Evolutionary conservation across 306 rosid genomes (phyloP), one percentile per base, ranked within the genome.

Genomic region (Carpinus fangiana): DNA sequence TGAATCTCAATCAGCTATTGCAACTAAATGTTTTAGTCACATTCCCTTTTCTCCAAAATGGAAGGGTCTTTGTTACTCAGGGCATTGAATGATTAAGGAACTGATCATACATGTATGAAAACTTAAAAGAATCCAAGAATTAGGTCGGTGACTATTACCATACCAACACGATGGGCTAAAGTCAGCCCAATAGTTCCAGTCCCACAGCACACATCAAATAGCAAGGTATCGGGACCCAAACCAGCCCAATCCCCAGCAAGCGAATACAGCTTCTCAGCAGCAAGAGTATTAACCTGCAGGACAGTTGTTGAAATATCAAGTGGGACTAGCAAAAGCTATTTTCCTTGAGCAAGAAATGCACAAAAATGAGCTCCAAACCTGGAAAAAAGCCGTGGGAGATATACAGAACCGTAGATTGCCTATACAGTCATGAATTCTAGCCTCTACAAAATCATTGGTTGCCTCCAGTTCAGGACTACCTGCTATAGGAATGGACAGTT

Each of bases 161-260:
- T 90, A 81, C 97, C 96, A 82, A 95, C 99, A 81, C 82, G 97
- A 79, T 86, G 96, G 43, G 98, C 98, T 87, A 93, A 91, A n/a
- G 99, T 93, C 80, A 95, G 85, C 79, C 99, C 96, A 86, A 95
- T 92, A 74, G 98, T 91, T 83, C 98, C 98, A 34, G 98, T 95
- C 74, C 98, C 97, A 84, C 99, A 95, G 85, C 98, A 95, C 70
- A 95, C 82, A 73, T 95, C 99, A 86, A 95, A 93, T 21, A 95
- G 88, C 87, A 95, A 89, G 53, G 99, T 93, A 73, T 95, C 96
- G 65, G 93, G 93, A 64, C 93, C 97, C 75, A 95, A 82, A 82
- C 83, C 83, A 80, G 99, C 98, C 99, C 99, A 95, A 88, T 93
- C 96, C 79, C 98, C 99, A 48, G 96, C 99, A 81, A 95, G 96